Evolutionary conservation across 2,329 filamentous ascomycete genomes (phyloP).

Genomic region (Trichoderma simmonsii): DNA sequence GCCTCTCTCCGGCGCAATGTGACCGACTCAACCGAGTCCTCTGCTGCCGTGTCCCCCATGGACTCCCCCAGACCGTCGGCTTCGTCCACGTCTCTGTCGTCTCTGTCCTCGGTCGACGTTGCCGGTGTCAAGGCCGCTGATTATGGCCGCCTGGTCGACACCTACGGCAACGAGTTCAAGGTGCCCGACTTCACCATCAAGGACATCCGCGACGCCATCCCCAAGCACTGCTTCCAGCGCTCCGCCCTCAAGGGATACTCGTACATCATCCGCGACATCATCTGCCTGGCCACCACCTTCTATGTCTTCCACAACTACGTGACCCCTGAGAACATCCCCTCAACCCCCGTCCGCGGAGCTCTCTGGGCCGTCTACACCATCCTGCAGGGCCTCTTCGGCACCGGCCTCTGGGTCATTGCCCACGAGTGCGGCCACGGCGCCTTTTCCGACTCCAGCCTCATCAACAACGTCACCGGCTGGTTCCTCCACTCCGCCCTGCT

Average conservation of each 20-base stretch:
- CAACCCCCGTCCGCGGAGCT: constrained; percentile 59
- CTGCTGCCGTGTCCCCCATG: constrained; percentile 54
- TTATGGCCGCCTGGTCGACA: constrained; percentile 75
- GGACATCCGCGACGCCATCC: constrained; percentile 94
- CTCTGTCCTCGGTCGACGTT: constrained; percentile 65
- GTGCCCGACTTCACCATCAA: constrained; percentile 97
- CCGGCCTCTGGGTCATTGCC: constrained; percentile 91
- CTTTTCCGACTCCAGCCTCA: constrained; percentile 84
- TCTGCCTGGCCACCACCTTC: constrained; percentile 72
- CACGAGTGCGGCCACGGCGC: constrained; percentile 98
- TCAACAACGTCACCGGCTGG: constrained; percentile 94
- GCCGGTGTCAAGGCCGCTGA: constrained; percentile 31
- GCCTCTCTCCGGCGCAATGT: constrained; percentile 48
- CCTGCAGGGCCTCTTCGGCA: constrained; percentile 88
- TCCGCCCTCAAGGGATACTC: constrained; percentile 70
- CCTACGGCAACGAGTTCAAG: constrained; percentile 91
- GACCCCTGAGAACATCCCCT: constrained; percentile 79
- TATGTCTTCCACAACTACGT: constrained; percentile 85
- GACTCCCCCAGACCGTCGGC: constrained; percentile 62
- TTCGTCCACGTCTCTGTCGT: constrained; percentile 90
- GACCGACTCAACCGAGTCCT: constrained; percentile 52
- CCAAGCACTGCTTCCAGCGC: constrained; percentile 93
- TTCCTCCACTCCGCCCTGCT: constrained; percentile 82
- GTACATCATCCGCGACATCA: constrained; percentile 83
- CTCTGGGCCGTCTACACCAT: constrained; percentile 68